phyloP scores from a whole-genome alignment of 176 grass and related monocot species.

The Tillandsia fasciculata region DNA sequence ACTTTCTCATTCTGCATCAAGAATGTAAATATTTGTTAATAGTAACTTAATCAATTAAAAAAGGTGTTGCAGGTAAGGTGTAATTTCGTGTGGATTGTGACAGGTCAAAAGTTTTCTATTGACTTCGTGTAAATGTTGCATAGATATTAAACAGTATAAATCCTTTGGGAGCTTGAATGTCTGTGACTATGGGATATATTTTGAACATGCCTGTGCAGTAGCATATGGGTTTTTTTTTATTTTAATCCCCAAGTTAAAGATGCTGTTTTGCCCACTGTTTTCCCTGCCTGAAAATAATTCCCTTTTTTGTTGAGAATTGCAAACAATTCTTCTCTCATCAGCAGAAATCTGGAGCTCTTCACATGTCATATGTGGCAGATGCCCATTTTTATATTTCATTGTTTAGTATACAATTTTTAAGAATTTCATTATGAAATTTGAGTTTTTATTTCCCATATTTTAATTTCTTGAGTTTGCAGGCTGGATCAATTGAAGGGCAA shows the following conservation, averaged over 20 bases:
- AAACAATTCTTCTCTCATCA: too few relatives aligned
- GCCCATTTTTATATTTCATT: too few relatives aligned
- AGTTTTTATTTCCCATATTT: not conserved
- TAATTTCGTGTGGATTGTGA: not conserved
- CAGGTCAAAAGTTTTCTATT: not conserved
- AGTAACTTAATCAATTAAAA: not conserved
- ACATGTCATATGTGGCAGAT: too few relatives aligned
- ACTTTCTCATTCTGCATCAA: not conserved
- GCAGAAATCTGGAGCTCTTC: too few relatives aligned
- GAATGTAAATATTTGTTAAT: not conserved
- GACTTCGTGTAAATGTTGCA: not conserved
- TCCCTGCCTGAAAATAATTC: too few relatives aligned
- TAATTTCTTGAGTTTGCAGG: slow-evolving; percentile 35
- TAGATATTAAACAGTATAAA: not conserved
- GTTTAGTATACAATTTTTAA: not conserved
- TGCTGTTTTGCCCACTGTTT: too few relatives aligned
- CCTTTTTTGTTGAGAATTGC: too few relatives aligned
- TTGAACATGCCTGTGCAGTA: not conserved
- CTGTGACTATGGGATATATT: not conserved
- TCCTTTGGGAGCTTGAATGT: not conserved
- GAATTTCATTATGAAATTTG: not conserved
- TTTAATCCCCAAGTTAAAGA: too few relatives aligned
- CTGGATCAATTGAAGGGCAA: slow-evolving; percentile 78
- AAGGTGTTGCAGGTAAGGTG: not conserved
- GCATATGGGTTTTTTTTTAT: not conserved